A percentile compares a stretch with the other conserved stretches of the same genome.
Evolutionary conservation across 495 filamentous ascomycete species (phyloP).

Genomic region (Neurospora sp.): DNA sequence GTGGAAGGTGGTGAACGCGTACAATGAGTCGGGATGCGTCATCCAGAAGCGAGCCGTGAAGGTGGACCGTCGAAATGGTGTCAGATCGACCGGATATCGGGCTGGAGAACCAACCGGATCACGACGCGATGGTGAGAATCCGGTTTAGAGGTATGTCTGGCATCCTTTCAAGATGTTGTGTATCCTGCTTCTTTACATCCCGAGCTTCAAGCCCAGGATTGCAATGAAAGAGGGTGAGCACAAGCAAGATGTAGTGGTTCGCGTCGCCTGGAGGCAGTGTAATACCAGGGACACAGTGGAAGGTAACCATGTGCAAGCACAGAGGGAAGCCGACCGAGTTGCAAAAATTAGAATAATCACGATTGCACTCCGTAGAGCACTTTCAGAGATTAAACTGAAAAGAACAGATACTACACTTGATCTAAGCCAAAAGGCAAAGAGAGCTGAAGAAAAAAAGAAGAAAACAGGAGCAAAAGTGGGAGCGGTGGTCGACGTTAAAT

Average conservation of each 20-base stretch:
- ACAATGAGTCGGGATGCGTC: background rate
- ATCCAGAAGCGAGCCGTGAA: background rate
- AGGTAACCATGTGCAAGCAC: slow-evolving; percentile 67
- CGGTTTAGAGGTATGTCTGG: background rate
- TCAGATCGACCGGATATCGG: background rate
- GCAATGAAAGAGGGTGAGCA: background rate
- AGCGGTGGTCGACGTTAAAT: background rate
- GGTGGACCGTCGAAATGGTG: background rate
- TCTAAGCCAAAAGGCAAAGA: slow-evolving; percentile 71
- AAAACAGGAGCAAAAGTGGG: background rate
- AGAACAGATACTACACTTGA: slow-evolving; percentile 99
- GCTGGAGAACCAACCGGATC: background rate
- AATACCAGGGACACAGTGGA: slow-evolving; percentile 79
- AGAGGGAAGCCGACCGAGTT: slow-evolving; percentile 24
- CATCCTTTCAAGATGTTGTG: background rate
- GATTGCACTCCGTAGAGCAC: slow-evolving; percentile 57
- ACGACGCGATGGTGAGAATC: background rate
- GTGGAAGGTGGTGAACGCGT: background rate
- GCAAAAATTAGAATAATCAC: slow-evolving; percentile 82
- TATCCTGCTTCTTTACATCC: background rate
- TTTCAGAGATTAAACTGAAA: slow-evolving; percentile 90
- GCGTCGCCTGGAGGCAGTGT: slow-evolving; percentile 81
- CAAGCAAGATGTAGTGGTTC: slow-evolving; percentile 31
- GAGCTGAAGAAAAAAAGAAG: slow-evolving; percentile 25
- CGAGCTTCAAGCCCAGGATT: background rate